Conservation (phyloP, 495 filamentous ascomycete species). For the Chaetomium cochliodes region DNA sequence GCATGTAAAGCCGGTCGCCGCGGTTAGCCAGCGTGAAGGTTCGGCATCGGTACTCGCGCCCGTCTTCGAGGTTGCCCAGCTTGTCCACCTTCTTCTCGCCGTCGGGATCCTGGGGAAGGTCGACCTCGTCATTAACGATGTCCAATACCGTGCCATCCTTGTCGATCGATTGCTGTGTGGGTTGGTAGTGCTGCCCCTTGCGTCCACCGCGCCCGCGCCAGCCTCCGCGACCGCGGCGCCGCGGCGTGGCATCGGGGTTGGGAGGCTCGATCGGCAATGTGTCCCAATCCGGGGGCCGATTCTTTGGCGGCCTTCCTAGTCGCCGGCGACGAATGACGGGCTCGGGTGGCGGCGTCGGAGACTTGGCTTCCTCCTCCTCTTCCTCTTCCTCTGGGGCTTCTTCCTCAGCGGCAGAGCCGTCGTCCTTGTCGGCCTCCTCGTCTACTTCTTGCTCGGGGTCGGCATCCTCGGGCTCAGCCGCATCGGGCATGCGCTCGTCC, state of each 20-base stretch:
- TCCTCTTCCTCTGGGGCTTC: constrained; percentile 44
- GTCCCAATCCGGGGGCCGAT: constrained; percentile 74
- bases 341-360: constrained; percentile 56
- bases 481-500: constrained; percentile 53
- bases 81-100: constrained; percentile 93
- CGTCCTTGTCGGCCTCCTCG: constrained; percentile 38
- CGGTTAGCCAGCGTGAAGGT: constrained; percentile 85
- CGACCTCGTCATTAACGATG: constrained; percentile 88
- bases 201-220: constrained; percentile 66
- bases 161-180: constrained; percentile 74
- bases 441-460: constrained; percentile 39
- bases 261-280: constrained; percentile 56
- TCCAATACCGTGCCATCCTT: constrained; percentile 93
- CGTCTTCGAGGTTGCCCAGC: constrained; percentile 73
- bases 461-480: constrained; percentile 40
- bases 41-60: constrained; percentile 87
- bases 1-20: constrained; percentile 89
- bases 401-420: constrained; percentile 44
- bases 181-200: constrained; percentile 71
- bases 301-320: constrained; percentile 83
- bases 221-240: constrained; percentile 68
- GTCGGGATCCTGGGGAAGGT: constrained; percentile 78
- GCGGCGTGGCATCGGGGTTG: constrained; percentile 54
- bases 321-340: constrained; percentile 68
- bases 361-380: constrained; percentile 44